Base-by-base conservation (phyloP, 306 rosid genomes). In the Fragaria iinumae region DNA sequence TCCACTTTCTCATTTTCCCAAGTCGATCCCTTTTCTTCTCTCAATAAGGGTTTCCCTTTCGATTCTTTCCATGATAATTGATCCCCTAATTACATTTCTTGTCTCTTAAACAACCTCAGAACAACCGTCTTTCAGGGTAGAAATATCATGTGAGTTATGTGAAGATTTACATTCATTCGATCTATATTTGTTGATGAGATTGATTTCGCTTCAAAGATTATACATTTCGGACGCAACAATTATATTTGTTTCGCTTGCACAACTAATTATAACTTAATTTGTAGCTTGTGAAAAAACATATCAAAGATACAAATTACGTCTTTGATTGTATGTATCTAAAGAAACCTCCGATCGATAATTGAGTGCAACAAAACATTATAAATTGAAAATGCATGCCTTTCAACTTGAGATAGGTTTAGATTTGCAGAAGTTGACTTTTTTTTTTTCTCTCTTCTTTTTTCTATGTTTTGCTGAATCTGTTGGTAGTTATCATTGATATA, bases 11-110 rank as follows among this genome's bases (percentile, higher is more conserved):
- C 76, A 55, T 32, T 76, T 73, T 50, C 79, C 80, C 63, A 72
- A 71, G 71, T 60, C 80, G 77, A 73, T 77, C 77, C 80, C 63
- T 44, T 25, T 53, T 77, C 82, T 80, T 73, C 77, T 73, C 77
- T 84, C 80, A 21, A 77, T 60, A 77, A 39, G 48, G 53, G 49
- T 55, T 5, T 14, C 5, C 79, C 47, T 52, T 76, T 80, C 74
- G 17, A 47, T 72, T 47, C 72, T 79, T 79, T 70, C 72, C 13
- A 70, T 75, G 76, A 38, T 48, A 16, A 12, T 73, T 75, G 23
- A 78, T 73, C 72, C 13, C 75, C 50, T 41, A 43, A 39, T 2
- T 75, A 27, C 29, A 25, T 25, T 68, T 55, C 23, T 69, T 29
- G 41, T 14, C 67, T 29, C 43, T 13, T 62, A 29, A 29, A 62